Base-by-base conservation (phyloP, 2,329 filamentous ascomycete genomes). In the Penicillium thymicola region DNA sequence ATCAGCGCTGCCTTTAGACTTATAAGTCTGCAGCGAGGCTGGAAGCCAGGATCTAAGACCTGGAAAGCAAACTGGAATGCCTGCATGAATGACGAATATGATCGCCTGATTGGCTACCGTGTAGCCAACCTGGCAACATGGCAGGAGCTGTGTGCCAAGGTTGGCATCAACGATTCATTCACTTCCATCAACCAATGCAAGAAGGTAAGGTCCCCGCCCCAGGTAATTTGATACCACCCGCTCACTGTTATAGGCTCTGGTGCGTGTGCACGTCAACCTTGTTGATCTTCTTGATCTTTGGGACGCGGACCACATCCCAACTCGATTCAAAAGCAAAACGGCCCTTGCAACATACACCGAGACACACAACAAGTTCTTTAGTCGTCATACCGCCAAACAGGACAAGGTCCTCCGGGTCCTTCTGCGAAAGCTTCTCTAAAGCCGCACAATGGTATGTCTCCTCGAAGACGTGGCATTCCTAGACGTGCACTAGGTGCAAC, bases 281-380 rank as follows among this genome's bases (percentile, higher is more conserved):
- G 57, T 72, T 9, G 69, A 73, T 49, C 23, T 72, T 3, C 47
- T 73, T 9, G 67, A 73, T 3, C 58, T 58, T 36, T 65, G 63
- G 55, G 53, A 47, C 3, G 45, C 41, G 2, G 41, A 43, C 10
- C 5, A 4, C 16, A n/a, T 13, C 23, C 41, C 41, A 7, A 43
- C 8, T 27, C 14, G 9, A 11, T 43, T 43, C 9, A 43, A n/a
- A 5, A 28, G 9, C 21, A 27, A 43, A 16, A n/a, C n/a, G 5
- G 41, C 41, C 16, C 41, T 43, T 28, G 41, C 23, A n/a, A n/a
- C 16, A 7, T 43, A 43, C 16, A 43, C 41, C 9, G 9, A 43
- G 41, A 16, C 10, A 5, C 9, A 11, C 3, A n/a, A 2, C 41
- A 43, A 43, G 41, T 28, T 27, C 41, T 43, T 43, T n/a, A 25